Percentiles rank a stretch among this genome's conserved stretches.
phyloP scores from a whole-genome alignment of 148 eudicot species.

The Nepenthes gracilis region DNA sequence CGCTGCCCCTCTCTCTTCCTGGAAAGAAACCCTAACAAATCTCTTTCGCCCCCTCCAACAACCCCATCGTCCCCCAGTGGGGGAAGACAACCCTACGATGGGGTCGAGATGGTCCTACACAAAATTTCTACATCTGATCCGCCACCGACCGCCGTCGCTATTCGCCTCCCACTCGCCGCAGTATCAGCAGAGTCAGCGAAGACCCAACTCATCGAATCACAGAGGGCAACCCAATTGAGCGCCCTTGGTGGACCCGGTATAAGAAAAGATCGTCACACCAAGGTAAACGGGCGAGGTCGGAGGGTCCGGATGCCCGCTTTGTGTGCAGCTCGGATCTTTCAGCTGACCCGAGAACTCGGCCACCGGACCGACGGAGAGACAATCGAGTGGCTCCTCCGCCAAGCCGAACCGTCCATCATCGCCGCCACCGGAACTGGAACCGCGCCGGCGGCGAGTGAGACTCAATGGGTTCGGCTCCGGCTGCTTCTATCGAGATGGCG shows the following conservation, averaged over 20 bases:
- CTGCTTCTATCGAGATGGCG: not conserved
- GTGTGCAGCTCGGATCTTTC: slow-evolving; percentile 32
- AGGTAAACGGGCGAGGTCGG: slow-evolving; percentile 33
- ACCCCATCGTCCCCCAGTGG: too few relatives aligned
- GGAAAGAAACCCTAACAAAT: too few relatives aligned
- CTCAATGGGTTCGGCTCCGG: too few relatives aligned
- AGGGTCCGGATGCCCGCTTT: slow-evolving; percentile 29
- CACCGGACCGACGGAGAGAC: slow-evolving; percentile 35
- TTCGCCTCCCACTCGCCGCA: too few relatives aligned
- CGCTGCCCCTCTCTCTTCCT: too few relatives aligned
- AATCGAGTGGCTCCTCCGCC: slow-evolving; percentile 53
- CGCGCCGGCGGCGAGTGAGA: slow-evolving; percentile 10
- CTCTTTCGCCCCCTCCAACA: too few relatives aligned
- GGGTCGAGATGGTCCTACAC: too few relatives aligned
- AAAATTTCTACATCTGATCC: too few relatives aligned
- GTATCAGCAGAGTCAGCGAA: too few relatives aligned
- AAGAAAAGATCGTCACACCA: slow-evolving; percentile 20
- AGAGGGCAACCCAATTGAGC: not conserved
- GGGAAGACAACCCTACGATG: too few relatives aligned
- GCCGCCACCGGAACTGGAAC: slow-evolving; percentile 44
- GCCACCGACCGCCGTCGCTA: too few relatives aligned
- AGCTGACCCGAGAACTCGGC: slow-evolving; percentile 32
- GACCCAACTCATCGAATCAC: too few relatives aligned
- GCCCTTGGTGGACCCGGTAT: not conserved
- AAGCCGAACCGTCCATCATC: slow-evolving; percentile 39